Conservation (phyloP, 2,329 filamentous ascomycete species). For the Dactylellina drechsleri region DNA sequence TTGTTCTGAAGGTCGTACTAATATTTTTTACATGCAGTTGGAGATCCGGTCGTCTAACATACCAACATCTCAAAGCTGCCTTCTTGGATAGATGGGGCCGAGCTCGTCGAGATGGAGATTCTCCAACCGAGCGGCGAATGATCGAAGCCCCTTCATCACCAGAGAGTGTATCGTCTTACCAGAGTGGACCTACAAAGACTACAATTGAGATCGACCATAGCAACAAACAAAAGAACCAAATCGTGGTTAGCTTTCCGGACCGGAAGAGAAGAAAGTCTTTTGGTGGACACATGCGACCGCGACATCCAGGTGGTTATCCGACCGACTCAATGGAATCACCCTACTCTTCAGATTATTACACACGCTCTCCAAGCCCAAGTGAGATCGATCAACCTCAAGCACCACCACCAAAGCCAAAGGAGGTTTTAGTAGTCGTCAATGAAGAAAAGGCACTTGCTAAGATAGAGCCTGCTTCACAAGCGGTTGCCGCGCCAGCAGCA, state of each 20-base stretch:
- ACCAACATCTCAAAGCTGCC: conserved; percentile 58
- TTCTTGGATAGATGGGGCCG: conserved; percentile 58
- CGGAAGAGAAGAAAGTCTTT: conserved; percentile 49
- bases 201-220: conserved; percentile 52
- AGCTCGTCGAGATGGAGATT: conserved; percentile 44
- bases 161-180: conserved; percentile 47
- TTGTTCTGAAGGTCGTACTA: conserved; percentile 9
- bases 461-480: conserved; percentile 17
- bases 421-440: conserved; percentile 49
- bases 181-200: conserved; percentile 50
- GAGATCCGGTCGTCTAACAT: conserved; percentile 55
- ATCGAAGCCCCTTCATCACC: conserved; percentile 50
- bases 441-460: conserved; percentile 46
- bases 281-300: conserved; percentile 26
- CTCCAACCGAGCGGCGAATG: conserved; percentile 49
- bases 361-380: conserved; percentile 48
- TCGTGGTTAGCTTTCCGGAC: conserved; percentile 50
- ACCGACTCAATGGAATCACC: conserved; percentile 49
- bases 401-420: conserved; percentile 26
- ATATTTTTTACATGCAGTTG: conserved; percentile 16
- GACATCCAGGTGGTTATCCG: conserved; percentile 39
- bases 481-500: conserved; percentile 41
- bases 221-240: conserved; percentile 53
- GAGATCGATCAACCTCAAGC: conserved; percentile 31
- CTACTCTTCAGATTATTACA: conserved; percentile 52